phyloP scores from a whole-genome alignment of 2,329 filamentous ascomycete species.

The Paramyrothecium roridum region DNA sequence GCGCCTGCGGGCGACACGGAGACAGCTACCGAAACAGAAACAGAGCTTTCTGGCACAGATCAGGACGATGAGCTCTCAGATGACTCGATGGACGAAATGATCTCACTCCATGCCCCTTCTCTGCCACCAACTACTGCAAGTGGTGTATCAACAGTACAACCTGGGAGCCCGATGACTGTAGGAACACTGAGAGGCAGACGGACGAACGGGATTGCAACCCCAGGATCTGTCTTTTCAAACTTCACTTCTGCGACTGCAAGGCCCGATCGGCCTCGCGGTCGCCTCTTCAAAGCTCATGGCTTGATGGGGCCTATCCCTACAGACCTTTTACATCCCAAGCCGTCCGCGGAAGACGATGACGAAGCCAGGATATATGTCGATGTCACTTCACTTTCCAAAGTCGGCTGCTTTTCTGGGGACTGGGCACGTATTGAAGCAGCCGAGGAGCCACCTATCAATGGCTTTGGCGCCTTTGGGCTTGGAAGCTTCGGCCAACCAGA shows the following conservation, averaged over 20 bases:
- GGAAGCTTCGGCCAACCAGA: slow-evolving; percentile 55
- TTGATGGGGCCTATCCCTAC: slow-evolving; percentile 69
- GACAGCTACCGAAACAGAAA: slow-evolving; percentile 57
- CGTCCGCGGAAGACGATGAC: slow-evolving; percentile 74
- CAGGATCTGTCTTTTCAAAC: slow-evolving; percentile 84
- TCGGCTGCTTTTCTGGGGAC: slow-evolving; percentile 96
- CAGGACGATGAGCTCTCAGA: slow-evolving; percentile 78
- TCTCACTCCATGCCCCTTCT: slow-evolving; percentile 78
- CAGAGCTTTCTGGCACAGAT: slow-evolving; percentile 60
- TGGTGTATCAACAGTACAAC: slow-evolving; percentile 73
- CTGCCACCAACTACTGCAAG: slow-evolving; percentile 76
- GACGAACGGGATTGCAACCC: slow-evolving; percentile 73
- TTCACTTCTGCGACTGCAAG: slow-evolving; percentile 82
- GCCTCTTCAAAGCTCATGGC: slow-evolving; percentile 80
- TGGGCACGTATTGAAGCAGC: slow-evolving; percentile 86
- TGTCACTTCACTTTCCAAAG: slow-evolving; percentile 76
- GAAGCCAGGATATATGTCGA: slow-evolving; percentile 89
- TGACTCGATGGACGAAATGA: slow-evolving; percentile 90
- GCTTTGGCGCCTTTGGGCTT: slow-evolving; percentile 63
- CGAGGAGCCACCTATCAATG: slow-evolving; percentile 68
- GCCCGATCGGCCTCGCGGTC: slow-evolving; percentile 67
- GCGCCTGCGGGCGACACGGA: slow-evolving; percentile 57
- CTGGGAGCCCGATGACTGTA: slow-evolving; percentile 75
- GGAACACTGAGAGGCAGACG: slow-evolving; percentile 55
- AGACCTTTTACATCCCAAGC: slow-evolving; percentile 81